Evolutionary conservation across 2,329 filamentous ascomycete genomes (phyloP), one percentile per base, ranked within the genome.

Genomic region (Tolypocladium tundrense): DNA sequence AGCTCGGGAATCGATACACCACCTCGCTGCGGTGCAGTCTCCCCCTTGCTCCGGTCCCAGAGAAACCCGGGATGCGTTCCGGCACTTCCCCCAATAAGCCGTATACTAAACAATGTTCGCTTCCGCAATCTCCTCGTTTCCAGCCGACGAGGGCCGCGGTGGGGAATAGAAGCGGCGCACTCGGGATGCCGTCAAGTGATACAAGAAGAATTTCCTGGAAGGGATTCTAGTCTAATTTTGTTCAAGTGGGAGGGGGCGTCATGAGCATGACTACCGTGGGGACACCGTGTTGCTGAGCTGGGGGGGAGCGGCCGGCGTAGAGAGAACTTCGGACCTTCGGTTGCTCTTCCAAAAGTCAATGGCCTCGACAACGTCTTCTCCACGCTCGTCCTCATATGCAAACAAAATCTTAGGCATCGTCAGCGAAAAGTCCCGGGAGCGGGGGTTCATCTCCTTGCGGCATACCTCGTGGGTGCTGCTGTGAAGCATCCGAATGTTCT

Each of bases 401-500:
- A 97, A 97, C 56, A 99, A 76, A 66, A 99, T 97, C 94, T 99
- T 27, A 13, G 11, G 31, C 31, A 10, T 35, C 14, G 56, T 61
- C 48, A 60, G 56, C 19, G 27, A 27, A 33, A 13, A 27, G 6
- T 24, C 11, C 16, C 14, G 7, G 11, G 16, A n/a, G 13, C 4
- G 14, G 4, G 33, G 31, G 13, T 19, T 9, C 9, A 19, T 2
- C 14, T 27, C 2, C 16, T 2, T 5, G 48, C 33, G 1, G 72
- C 83, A 76, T 77, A 96, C 94, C 87, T 99, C 94, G 78, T 96
- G 86, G 59, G 93, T 96, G 67, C 91, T 96, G 71, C 91, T 93
- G 76, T 99, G 94, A 65, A 99, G 80, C 91, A 97, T 97, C 68
- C 94, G 86, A 67, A 97, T 95, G 69, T 96, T 97, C 81, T 91